Base-by-base conservation (phyloP, 2,329 filamentous ascomycete species). In the Cytospora piceae region DNA sequence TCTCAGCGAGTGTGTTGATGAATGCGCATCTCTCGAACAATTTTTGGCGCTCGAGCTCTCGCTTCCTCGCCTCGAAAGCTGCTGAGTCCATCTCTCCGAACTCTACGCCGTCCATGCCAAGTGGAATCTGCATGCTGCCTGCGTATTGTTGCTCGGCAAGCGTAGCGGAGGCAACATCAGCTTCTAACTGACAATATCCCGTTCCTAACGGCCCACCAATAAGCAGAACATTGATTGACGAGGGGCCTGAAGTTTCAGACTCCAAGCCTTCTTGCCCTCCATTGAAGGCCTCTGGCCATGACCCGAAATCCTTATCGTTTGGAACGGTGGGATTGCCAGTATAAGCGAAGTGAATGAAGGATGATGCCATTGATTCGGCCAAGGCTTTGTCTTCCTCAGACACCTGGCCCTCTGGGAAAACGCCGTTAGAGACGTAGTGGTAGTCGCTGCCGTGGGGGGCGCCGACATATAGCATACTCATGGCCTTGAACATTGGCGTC, bases 381-480 rank as follows among this genome's bases (percentile, higher is more conserved):
- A 73, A 39, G n/a, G 64, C 34, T 20, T 39, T 17, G 29, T 73
- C 70, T 0, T 49, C 51, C 4, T 70, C 69, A 2, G 70, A 66
- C 1, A 72, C 51, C 8, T 68, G 9, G 0, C 59, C 69, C n/a
- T 70, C 64, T 0, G 70, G 68, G 29, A 72, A 70, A 7, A 73
- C 29, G 4, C 67, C 65, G 20, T 73, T 71, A 60, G 69, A 71
- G 15, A 75, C 58, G 59, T 74, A 75, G 15, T 73, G 63, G 11
- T 64, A 63, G 55, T 75, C 73, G 37, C 73, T 74, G 0, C 73
- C 73, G 51, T 74, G 72, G 4, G 39, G 32, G 0, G 63, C 58
- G 8, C 72, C 70, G 7, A 74, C 9, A 27, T 70, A 75, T 0
- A 72, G 71, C 73, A 74, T 72, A 0, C 72, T 72, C 1, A 65